These are phyloP conservation scores for Pestalotiopsis sp. DNA, from an alignment of 2,329 filamentous ascomycete genomes.

Conservation along the genomic window DNA sequence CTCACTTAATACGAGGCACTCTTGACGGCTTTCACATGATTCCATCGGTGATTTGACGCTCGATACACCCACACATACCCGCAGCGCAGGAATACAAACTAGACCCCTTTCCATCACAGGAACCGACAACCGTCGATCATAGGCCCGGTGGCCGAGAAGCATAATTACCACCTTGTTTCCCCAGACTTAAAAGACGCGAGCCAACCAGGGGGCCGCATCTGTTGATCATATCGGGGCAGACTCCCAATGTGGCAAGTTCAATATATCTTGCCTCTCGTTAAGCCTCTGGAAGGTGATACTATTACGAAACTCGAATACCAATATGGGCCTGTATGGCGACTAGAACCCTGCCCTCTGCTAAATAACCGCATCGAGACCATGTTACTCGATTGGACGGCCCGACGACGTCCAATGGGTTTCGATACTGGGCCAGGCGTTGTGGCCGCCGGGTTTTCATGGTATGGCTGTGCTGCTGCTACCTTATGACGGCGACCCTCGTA, in stretches of 20 bases:
- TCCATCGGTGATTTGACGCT: background rate
- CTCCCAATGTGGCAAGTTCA: slow-evolving; percentile 12
- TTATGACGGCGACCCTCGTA: background rate
- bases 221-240: slow-evolving; percentile 5
- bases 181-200: slow-evolving; percentile 4
- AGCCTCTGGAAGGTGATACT: slow-evolving; percentile 7
- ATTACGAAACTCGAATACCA: slow-evolving; percentile 9
- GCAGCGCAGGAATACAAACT: background rate
- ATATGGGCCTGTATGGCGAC: background rate
- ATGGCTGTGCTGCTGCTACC: background rate
- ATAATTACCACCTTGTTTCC: slow-evolving; percentile 5
- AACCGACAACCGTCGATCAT: slow-evolving; percentile 9
- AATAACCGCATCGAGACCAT: background rate
- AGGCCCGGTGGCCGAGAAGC: background rate
- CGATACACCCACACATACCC: background rate
- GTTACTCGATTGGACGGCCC: slow-evolving; percentile 8
- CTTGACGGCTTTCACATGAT: background rate
- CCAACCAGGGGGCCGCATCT: background rate
- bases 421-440: background rate
- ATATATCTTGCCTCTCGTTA: slow-evolving; percentile 7
- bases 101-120: background rate
- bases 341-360: slow-evolving; percentile 5
- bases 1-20: background rate
- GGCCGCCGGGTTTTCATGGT: background rate
- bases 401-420: background rate